Conservation (phyloP, 352 stramenopile genomes). For the Phytophthora multivora region DNA sequence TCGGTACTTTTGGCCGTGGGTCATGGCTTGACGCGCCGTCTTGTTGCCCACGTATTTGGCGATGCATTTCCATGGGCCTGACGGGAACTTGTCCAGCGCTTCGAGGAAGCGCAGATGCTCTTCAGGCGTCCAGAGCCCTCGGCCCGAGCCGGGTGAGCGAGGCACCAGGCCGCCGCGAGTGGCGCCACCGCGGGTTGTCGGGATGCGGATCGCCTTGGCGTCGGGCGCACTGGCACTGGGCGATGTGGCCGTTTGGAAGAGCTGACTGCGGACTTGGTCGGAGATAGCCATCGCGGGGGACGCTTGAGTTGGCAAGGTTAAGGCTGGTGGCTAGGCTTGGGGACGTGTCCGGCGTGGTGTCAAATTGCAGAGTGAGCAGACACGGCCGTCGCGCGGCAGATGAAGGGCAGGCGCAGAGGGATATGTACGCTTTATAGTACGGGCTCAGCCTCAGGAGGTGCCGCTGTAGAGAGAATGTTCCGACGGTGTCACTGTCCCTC, state of each 20-base stretch:
- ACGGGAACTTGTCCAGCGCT: slow-evolving; percentile 52
- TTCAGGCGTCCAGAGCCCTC: slow-evolving; percentile 44
- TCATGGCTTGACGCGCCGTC: slow-evolving; percentile 89
- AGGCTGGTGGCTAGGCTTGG: background rate
- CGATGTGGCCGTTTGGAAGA: slow-evolving; percentile 27
- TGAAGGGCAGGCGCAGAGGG: slow-evolving; percentile 3
- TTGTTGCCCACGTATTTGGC: slow-evolving; percentile 55
- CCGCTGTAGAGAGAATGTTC: slow-evolving; percentile 8
- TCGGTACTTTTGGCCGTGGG: slow-evolving; percentile 94
- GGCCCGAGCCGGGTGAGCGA: slow-evolving; percentile 4
- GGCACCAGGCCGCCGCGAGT: slow-evolving; percentile 10
- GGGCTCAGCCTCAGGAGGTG: no score
- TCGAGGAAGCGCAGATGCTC: slow-evolving; percentile 58
- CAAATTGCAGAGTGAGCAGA: slow-evolving; percentile 30
- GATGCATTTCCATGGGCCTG: slow-evolving; percentile 56
- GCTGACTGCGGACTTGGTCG: slow-evolving; percentile 37
- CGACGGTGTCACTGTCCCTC: slow-evolving; percentile 11
- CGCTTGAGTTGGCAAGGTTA: background rate
- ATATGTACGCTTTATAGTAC: background rate
- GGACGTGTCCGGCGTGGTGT: slow-evolving; percentile 14
- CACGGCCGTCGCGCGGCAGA: background rate
- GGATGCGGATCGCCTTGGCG: slow-evolving; percentile 34
- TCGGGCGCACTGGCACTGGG: slow-evolving; percentile 6
- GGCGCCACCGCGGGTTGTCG: slow-evolving; percentile 28
- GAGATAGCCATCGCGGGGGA: slow-evolving; percentile 37